Percentiles rank a stretch among this genome's conserved stretches.
Conservation (phyloP, 768 basidiomycete genomes). For the Lactarius pseudohatsudake region DNA sequence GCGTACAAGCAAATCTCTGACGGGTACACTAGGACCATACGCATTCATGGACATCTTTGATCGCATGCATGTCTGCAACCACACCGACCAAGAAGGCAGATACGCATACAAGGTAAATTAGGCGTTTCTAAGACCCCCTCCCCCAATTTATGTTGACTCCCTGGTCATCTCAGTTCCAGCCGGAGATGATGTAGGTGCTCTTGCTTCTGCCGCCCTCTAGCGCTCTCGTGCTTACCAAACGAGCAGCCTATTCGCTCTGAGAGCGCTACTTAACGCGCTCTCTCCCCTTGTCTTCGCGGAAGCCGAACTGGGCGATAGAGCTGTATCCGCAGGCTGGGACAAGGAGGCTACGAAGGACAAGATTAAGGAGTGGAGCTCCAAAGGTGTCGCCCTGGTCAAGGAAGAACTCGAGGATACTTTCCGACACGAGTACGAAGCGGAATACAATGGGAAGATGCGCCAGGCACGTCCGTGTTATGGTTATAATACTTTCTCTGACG, state of each 20-base stretch:
- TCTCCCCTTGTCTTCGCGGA: constrained; percentile 89
- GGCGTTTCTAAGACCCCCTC: constrained; percentile 24
- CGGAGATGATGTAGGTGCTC: constrained; percentile 68
- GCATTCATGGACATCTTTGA: constrained; percentile 96
- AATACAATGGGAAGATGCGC: constrained; percentile 71
- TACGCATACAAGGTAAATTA: constrained; percentile 62
- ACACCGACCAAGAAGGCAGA: constrained; percentile 73
- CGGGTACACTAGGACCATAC: constrained; percentile 62
- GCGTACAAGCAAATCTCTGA: constrained; percentile 11
- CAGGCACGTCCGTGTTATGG: constrained; percentile 45
- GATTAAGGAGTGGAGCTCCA: constrained; percentile 59
- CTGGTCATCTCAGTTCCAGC: constrained; percentile 53
- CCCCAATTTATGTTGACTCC: not conserved
- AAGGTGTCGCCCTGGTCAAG: constrained; percentile 51
- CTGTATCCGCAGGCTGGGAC: constrained; percentile 65
- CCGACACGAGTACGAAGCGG: constrained; percentile 56
- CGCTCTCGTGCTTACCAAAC: constrained; percentile 1
- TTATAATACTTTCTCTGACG: not conserved
- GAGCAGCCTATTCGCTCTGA: constrained; percentile 70
- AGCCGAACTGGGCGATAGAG: constrained; percentile 47
- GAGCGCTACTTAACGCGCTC: constrained; percentile 70
- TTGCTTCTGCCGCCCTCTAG: constrained; percentile 5
- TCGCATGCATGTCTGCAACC: constrained; percentile 84
- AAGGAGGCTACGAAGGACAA: constrained; percentile 50
- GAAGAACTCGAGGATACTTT: constrained; percentile 62